phyloP scores from a whole-genome alignment of 2,329 filamentous ascomycete species.

The Acrocalymma vagum region DNA sequence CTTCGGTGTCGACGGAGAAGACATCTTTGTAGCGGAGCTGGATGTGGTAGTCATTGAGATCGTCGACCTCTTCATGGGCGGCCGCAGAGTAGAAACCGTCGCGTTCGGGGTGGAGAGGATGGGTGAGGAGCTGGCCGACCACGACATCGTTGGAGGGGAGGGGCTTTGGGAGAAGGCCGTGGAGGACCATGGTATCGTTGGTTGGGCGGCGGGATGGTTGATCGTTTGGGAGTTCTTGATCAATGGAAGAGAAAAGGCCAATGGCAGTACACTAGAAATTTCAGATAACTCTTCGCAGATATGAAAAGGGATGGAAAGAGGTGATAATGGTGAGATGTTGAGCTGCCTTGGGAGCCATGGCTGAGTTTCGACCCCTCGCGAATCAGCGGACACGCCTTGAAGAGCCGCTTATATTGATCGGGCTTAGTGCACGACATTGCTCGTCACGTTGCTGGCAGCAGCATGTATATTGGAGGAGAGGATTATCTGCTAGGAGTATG shows the following conservation, averaged over 20 bases:
- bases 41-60: constrained; percentile 50
- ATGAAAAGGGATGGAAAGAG: constrained; percentile 13
- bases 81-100: constrained; percentile 45
- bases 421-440: constrained; percentile 23
- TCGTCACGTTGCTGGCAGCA: constrained; percentile 27
- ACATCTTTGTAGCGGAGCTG: constrained; percentile 49
- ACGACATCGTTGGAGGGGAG: constrained; percentile 42
- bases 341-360: too few species aligned
- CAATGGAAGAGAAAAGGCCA: constrained; percentile 4
- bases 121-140: constrained; percentile 46
- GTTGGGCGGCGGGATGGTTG: background rate
- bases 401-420: constrained; percentile 22
- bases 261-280: constrained; percentile 11
- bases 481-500: constrained; percentile 2
- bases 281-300: constrained; percentile 12
- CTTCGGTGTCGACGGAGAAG: constrained; percentile 46
- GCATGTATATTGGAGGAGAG: constrained; percentile 29
- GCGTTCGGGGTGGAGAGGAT: constrained; percentile 46
- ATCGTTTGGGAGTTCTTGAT: constrained; percentile 3
- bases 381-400: constrained; percentile 25
- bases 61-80: constrained; percentile 44
- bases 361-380: constrained; percentile 11
- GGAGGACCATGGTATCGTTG: constrained; percentile 36
- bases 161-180: constrained; percentile 47
- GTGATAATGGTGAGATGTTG: constrained; percentile 15